Conservation (phyloP, 345 rosid genomes). For the Ricinus communis region DNA sequence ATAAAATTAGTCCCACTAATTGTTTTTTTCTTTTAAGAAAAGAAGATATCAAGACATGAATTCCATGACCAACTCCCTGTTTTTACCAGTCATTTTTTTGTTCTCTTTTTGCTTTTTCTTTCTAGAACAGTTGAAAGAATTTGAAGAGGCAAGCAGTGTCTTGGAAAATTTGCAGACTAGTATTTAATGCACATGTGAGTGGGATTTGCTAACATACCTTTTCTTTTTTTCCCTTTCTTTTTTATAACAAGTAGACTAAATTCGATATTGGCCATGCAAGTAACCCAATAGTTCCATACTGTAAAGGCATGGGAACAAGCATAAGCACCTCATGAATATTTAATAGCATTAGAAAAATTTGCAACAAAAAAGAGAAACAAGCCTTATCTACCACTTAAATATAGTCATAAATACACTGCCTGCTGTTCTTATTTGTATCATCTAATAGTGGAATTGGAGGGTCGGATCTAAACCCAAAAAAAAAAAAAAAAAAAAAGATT, state of each 20-base stretch:
- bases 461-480: neutral
- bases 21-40: no score
- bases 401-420: constrained; percentile 18
- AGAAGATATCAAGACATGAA: constrained; percentile 10
- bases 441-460: neutral
- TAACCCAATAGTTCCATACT: constrained; percentile 13
- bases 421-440: neutral
- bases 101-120: neutral
- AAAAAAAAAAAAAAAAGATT: neutral
- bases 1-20: no score
- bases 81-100: neutral
- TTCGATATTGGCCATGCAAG: constrained; percentile 11
- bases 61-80: constrained; percentile 8
- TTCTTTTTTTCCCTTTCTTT: neutral
- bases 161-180: constrained; percentile 18
- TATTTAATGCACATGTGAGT: constrained; percentile 45
- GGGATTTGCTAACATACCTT: constrained; percentile 5
- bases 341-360: constrained; percentile 11
- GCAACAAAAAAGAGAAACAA: neutral
- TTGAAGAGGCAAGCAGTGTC: constrained; percentile 10
- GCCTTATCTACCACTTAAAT: constrained; percentile 9
- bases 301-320: constrained; percentile 32
- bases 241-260: constrained; percentile 7
- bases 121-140: neutral
- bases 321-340: constrained; percentile 30